phyloP scores from a whole-genome alignment of 225 moss, liverwort and hornwort species.

The Marchantia paleacea region DNA sequence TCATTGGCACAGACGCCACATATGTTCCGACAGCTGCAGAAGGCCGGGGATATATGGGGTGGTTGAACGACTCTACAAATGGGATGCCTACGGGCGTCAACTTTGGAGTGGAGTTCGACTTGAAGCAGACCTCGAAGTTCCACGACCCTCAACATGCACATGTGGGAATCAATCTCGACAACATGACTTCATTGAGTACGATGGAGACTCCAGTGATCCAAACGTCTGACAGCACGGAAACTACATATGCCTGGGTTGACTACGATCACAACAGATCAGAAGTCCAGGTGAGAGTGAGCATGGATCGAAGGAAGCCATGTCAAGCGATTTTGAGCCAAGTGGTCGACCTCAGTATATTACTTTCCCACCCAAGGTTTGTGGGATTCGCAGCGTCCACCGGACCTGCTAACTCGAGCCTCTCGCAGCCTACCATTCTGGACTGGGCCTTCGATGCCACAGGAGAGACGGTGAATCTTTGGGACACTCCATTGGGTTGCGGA shows the following conservation, averaged over 20 bases:
- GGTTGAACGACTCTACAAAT: constrained; percentile 11
- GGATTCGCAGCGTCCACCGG: constrained; percentile 22
- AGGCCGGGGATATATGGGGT: constrained; percentile 29
- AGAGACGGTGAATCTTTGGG: background rate
- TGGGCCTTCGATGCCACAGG: constrained; percentile 23
- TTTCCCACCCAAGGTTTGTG: background rate
- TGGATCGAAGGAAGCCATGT: background rate
- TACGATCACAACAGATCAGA: constrained; percentile 25
- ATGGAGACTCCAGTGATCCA: background rate
- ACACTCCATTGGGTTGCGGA: too few relatives aligned
- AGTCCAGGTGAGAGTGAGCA: background rate
- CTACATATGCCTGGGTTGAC: constrained; percentile 41
- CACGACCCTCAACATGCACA: constrained; percentile 16
- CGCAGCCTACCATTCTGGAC: background rate
- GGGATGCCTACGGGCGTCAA: constrained; percentile 20
- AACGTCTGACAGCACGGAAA: constrained; percentile 3
- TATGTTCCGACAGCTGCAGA: background rate
- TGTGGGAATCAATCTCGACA: constrained; percentile 29
- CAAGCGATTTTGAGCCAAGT: background rate
- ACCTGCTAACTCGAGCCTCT: background rate
- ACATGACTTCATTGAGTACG: constrained; percentile 5
- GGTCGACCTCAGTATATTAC: background rate
- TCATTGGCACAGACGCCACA: constrained; percentile 12
- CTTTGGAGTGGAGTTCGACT: constrained; percentile 34
- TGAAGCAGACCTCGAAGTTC: constrained; percentile 11